Base-by-base conservation (phyloP, 495 filamentous ascomycete species). In the Lentithecium fluviatile region DNA sequence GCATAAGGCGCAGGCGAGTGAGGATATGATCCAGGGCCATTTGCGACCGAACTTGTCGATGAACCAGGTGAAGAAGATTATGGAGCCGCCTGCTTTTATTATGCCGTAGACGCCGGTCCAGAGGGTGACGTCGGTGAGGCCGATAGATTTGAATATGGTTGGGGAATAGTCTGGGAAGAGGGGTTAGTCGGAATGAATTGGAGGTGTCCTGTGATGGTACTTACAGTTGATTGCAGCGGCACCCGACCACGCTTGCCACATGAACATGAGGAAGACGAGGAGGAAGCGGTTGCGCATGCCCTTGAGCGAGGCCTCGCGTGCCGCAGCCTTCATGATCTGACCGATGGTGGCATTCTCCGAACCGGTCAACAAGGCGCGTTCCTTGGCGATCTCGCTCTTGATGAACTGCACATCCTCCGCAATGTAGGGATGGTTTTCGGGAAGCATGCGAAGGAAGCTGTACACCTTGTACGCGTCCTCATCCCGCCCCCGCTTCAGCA, bases 191-290 rank as follows among this genome's bases (percentile, higher is more conserved):
- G 29, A 4, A 10, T 32, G n/a, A n/a, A n/a, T n/a, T n/a, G n/a
- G n/a, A n/a, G n/a, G n/a, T n/a, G 29, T 32, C 29, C 10, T 10
- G 29, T 32, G 10, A n/a, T n/a, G 29, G 10, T 32, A 10, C 29
- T 32, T 32, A 32, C 29, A 74, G 42, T 74, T 74, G 50, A 74
- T 74, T 1, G 72, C 71, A 10, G 67, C 65, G 13, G 67, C 65
- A 26, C 72, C 72, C 13, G 50, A 60, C 68, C 64, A 68, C 2
- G 58, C 69, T 52, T 72, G 70, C 64, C 66, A 72, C 56, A 72
- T 69, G 63, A 74, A 74, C 63, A 71, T 67, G 21, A 72, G 66
- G 52, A 76, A 74, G 37, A 76, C 73, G 38, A 74, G 67, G 17
- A 64, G 62, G 21, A 73, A 64, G 34, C 73, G 71, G 50, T 75